phyloP scores from a whole-genome alignment of 169 alveolate species.

The Plasmodium yoelii region DNA sequence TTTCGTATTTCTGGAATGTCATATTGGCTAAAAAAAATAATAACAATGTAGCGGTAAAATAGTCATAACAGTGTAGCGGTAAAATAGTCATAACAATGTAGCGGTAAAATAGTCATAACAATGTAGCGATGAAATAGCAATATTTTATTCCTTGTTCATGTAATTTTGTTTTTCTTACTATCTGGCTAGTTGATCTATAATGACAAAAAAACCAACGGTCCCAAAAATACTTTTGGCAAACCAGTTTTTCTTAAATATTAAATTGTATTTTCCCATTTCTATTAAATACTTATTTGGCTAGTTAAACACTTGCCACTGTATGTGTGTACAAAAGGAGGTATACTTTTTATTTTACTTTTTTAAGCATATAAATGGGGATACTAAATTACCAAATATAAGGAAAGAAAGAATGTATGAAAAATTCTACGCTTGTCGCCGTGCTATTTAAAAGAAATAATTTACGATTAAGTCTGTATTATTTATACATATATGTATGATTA shows the following conservation, averaged over 20 bases:
- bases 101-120: background rate
- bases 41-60: background rate
- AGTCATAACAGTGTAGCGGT: background rate
- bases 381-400: background rate
- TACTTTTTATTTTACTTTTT: background rate
- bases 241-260: slow-evolving; percentile 66
- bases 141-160: slow-evolving; percentile 2
- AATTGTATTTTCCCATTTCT: slow-evolving; percentile 64
- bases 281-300: background rate
- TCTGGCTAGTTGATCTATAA: slow-evolving; percentile 70
- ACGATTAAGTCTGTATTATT: too few species aligned
- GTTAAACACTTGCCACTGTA: background rate
- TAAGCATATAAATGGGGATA: background rate
- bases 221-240: slow-evolving; percentile 70
- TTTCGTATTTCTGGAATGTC: slow-evolving; percentile 62
- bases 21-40: slow-evolving; percentile 35
- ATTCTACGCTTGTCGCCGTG: too few species aligned
- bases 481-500: too few species aligned
- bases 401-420: background rate
- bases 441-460: too few species aligned
- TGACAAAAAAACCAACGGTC: slow-evolving; percentile 56
- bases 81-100: slow-evolving; percentile 1
- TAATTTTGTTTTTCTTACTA: slow-evolving; percentile 39
- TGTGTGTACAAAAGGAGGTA: background rate
- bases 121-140: too few species aligned